Evolutionary conservation across 371 early-diverging fungal genomes (phyloP).

Genomic region (Mortierella sp.): DNA sequence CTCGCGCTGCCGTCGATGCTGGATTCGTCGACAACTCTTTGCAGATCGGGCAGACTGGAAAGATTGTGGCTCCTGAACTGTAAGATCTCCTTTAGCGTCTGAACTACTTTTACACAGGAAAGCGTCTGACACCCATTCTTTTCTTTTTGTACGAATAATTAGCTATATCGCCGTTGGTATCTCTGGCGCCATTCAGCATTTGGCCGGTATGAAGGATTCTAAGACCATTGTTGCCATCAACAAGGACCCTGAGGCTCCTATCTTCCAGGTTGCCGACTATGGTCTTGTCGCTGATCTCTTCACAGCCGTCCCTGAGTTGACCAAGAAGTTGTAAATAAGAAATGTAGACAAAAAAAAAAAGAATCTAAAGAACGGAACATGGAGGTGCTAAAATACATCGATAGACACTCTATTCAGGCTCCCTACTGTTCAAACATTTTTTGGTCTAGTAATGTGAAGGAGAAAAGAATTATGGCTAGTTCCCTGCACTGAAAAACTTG

Average conservation of each 20-base stretch:
- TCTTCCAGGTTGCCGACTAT: slow-evolving; percentile 98
- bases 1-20: slow-evolving; percentile 98
- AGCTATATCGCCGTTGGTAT: slow-evolving; percentile 96
- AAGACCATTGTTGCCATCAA: slow-evolving; percentile 99
- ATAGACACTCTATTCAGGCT: too few relatives aligned
- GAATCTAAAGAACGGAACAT: background rate
- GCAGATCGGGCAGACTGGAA: slow-evolving; percentile 98
- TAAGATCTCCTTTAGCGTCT: slow-evolving; percentile 6
- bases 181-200: slow-evolving; percentile 97
- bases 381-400: too few relatives aligned
- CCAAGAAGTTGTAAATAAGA: slow-evolving; percentile 79
- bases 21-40: slow-evolving; percentile 96
- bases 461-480: slow-evolving; percentile 1
- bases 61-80: slow-evolving; percentile 93
- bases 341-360: background rate
- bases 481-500: slow-evolving; percentile 76
- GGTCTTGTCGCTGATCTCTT: slow-evolving; percentile 97
- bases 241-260: slow-evolving; percentile 98
- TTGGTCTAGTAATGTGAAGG: background rate
- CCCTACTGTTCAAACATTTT: too few relatives aligned
- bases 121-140: background rate
- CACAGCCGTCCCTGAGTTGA: slow-evolving; percentile 93
- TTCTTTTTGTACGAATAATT: slow-evolving; percentile 54
- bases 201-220: slow-evolving; percentile 99
- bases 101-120: background rate